A percentile compares a stretch with the other conserved stretches of the same genome.
These are phyloP conservation scores for Candida sp. DNA, from an alignment of 1,139 yeast genomes.

Conservation along the genomic window DNA sequence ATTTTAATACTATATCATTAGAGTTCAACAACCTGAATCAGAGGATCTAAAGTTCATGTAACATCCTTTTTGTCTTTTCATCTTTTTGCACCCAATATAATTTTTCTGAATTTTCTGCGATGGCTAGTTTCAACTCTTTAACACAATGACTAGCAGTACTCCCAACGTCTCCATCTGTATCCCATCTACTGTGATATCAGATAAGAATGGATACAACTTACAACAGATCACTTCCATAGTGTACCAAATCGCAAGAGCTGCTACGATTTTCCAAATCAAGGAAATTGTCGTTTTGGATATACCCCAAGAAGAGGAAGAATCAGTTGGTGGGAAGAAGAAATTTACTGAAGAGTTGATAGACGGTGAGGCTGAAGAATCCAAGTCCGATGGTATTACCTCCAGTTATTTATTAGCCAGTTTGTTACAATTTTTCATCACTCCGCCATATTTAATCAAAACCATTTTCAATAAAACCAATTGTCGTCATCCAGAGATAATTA, in stretches of 20 bases:
- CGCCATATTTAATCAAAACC: conserved; percentile 71
- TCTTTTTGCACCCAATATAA: too few relatives aligned
- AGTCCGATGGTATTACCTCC: conserved; percentile 21
- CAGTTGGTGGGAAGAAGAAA: conserved; percentile 22
- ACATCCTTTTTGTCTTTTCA: too few relatives aligned
- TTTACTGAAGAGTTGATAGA: conserved; percentile 3
- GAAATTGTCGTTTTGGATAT: conserved; percentile 71
- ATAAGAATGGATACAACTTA: conserved; percentile 55
- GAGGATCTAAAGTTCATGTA: too few relatives aligned
- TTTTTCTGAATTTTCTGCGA: not conserved
- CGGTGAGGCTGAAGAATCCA: conserved; percentile 7
- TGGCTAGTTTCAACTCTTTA: not conserved
- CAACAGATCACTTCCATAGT: conserved; percentile 72
- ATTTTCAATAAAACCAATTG: conserved; percentile 42
- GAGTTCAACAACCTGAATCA: too few relatives aligned
- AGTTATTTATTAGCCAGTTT: conserved; percentile 63
- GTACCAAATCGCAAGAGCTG: conserved; percentile 77
- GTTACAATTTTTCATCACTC: conserved; percentile 81
- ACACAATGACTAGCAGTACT: not conserved
- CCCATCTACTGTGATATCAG: conserved; percentile 56
- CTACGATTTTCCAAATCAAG: conserved; percentile 63
- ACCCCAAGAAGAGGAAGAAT: conserved; percentile 20
- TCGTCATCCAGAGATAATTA: conserved; percentile 20
- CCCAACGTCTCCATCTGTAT: conserved; percentile 48
- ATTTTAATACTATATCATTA: too few relatives aligned